Conservation (phyloP, 2,329 filamentous ascomycete genomes). For the Aspergillus quadricinctus region DNA sequence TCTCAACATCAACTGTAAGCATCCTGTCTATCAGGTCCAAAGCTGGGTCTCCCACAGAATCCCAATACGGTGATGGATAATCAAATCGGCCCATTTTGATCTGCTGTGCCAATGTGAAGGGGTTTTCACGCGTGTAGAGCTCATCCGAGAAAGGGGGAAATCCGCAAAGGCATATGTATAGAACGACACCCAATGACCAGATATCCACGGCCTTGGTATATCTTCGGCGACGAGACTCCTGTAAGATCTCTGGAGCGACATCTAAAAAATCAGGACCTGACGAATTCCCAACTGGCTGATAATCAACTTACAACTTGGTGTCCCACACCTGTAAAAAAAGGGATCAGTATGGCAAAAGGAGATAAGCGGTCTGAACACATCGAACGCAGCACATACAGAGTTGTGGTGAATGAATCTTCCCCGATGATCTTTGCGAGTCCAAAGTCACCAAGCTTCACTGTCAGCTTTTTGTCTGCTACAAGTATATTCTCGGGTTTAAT, state of each 20-base stretch:
- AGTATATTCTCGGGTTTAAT: constrained; percentile 98
- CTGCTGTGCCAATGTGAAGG: constrained; percentile 81
- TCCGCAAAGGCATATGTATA: constrained; percentile 95
- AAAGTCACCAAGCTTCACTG: constrained; percentile 92
- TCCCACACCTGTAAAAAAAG: constrained; percentile 60
- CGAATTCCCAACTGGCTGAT: not conserved
- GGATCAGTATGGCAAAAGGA: not conserved
- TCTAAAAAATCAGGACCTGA: constrained; percentile 45
- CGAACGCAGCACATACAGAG: constrained; percentile 54
- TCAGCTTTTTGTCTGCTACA: constrained; percentile 75
- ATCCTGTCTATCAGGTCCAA: constrained; percentile 92
- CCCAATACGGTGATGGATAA: constrained; percentile 96
- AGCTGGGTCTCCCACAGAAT: constrained; percentile 78
- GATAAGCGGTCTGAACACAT: not conserved
- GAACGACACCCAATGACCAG: constrained; percentile 94
- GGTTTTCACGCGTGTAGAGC: constrained; percentile 73
- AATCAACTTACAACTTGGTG: constrained; percentile 67
- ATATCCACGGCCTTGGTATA: constrained; percentile 95
- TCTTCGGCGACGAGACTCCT: constrained; percentile 72
- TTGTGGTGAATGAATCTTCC: constrained; percentile 96
- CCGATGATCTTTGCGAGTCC: constrained; percentile 97
- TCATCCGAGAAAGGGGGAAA: constrained; percentile 98
- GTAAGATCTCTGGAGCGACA: constrained; percentile 91
- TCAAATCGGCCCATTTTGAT: constrained; percentile 86
- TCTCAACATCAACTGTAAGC: constrained; percentile 81